These are phyloP conservation scores for Saccharum hybrid DNA, from an alignment of 202 grass and related monocot species.

Conservation along the genomic window DNA sequence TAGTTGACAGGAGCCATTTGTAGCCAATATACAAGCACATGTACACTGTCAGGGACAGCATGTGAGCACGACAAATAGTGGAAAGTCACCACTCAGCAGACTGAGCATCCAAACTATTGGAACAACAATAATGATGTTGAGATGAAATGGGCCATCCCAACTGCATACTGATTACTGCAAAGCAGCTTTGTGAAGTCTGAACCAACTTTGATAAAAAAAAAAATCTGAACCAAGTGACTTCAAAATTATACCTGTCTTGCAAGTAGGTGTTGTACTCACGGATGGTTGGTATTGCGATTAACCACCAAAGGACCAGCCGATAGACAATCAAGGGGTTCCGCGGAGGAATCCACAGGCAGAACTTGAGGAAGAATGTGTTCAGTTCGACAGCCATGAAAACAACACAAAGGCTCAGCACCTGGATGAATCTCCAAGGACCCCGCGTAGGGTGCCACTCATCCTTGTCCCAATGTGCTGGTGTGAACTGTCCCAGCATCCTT, in stretches of 20 bases:
- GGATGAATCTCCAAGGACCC: constrained; percentile 93
- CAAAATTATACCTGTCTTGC: constrained; percentile 83
- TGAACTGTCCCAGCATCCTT: constrained; percentile 96
- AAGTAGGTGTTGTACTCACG: constrained; percentile 98
- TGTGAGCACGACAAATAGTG: constrained; percentile 32
- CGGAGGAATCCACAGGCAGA: constrained; percentile 96
- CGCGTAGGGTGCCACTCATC: constrained; percentile 92
- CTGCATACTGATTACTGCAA: constrained; percentile 5
- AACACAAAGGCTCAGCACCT: constrained; percentile 86
- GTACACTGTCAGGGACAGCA: constrained; percentile 34
- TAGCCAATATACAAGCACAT: constrained; percentile 33
- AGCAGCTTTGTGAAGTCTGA: constrained; percentile 23
- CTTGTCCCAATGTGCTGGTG: constrained; percentile 97
- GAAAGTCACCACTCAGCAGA: constrained; percentile 14
- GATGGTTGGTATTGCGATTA: constrained; percentile 97
- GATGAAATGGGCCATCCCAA: constrained; percentile 34
- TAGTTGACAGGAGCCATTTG: constrained; percentile 31
- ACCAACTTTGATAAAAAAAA: neutral
- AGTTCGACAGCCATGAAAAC: constrained; percentile 96
- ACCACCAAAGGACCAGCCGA: constrained; percentile 94
- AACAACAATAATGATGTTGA: constrained; percentile 37
- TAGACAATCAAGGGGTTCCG: constrained; percentile 88
- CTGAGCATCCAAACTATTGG: constrained; percentile 34
- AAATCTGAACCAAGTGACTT: constrained; percentile 25
- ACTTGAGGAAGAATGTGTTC: constrained; percentile 99